These are phyloP conservation scores for Simmondsia chinensis DNA, from an alignment of 148 eudicot species.

Conservation along the genomic window DNA sequence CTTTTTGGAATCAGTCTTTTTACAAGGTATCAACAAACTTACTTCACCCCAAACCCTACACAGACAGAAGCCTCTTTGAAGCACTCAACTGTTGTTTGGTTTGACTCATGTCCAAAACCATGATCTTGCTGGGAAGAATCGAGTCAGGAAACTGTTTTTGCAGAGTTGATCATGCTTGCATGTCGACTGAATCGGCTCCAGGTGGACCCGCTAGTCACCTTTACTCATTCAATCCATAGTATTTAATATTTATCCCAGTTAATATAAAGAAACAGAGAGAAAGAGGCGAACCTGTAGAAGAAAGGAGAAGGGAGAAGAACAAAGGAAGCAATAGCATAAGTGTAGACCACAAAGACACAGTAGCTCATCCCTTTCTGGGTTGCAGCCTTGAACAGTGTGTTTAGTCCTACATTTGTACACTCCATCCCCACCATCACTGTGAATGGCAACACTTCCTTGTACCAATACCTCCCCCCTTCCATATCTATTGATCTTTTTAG, in stretches of 20 bases:
- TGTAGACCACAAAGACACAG: slow-evolving; percentile 33
- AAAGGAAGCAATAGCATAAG: slow-evolving; percentile 25
- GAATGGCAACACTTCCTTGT: slow-evolving; percentile 28
- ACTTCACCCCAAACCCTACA: no score
- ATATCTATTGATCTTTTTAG: no score
- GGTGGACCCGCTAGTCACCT: no score
- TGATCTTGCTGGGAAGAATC: background rate
- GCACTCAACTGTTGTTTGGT: no score
- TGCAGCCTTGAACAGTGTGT: slow-evolving; percentile 36
- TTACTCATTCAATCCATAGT: no score
- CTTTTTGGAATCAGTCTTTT: no score
- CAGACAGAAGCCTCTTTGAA: no score
- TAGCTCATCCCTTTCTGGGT: slow-evolving; percentile 34
- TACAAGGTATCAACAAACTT: no score
- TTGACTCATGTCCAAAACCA: background rate
- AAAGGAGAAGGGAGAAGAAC: slow-evolving; percentile 27
- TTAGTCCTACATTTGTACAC: slow-evolving; percentile 23
- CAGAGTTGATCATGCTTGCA: no score
- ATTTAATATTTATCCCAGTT: no score
- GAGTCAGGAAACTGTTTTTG: background rate
- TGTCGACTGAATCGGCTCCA: no score
- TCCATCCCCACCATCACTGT: slow-evolving; percentile 25
- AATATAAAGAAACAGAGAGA: background rate
- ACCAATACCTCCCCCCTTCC: slow-evolving; percentile 7
- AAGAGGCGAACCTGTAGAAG: slow-evolving; percentile 15